phyloP scores from a whole-genome alignment of 208 protist species.

The Angomonas ambiguus region DNA sequence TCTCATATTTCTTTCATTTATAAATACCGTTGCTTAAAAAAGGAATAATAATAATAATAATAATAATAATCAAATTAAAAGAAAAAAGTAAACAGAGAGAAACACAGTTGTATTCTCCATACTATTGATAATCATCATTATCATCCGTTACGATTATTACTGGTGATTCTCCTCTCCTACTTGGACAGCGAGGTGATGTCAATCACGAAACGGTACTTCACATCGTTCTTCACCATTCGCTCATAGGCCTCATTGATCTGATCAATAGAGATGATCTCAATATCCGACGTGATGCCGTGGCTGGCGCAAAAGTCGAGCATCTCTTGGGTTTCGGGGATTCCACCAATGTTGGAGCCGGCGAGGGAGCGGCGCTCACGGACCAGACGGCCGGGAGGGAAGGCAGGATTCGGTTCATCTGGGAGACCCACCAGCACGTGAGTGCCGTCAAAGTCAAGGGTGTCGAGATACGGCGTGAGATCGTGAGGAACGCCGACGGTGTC shows the following conservation, averaged over 20 bases:
- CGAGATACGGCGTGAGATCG: conserved; percentile 48
- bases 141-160: conserved; percentile 9
- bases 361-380: conserved; percentile 22
- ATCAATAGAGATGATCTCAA: conserved; percentile 59
- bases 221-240: conserved; percentile 59
- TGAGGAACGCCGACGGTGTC: conserved; percentile 55
- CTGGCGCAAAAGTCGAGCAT: conserved; percentile 81
- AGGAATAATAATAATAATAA: too few relatives aligned
- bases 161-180: conserved; percentile 13
- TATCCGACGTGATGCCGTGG: conserved; percentile 59
- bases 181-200: conserved; percentile 47
- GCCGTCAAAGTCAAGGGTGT: conserved; percentile 40
- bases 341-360: conserved; percentile 56
- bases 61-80: conserved; percentile 7
- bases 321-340: conserved; percentile 71
- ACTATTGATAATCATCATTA: conserved; percentile 17
- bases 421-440: conserved; percentile 53
- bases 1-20: too few relatives aligned
- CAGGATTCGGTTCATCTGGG: conserved; percentile 38
- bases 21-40: conserved; percentile 15
- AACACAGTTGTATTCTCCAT: not conserved
- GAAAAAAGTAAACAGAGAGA: conserved; percentile 11
- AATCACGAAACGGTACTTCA: conserved; percentile 78
- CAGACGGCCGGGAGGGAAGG: conserved; percentile 27
- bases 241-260: conserved; percentile 73